phyloP scores from a whole-genome alignment of 2,329 filamentous ascomycete species.

The Chaetomiaceae sp. region DNA sequence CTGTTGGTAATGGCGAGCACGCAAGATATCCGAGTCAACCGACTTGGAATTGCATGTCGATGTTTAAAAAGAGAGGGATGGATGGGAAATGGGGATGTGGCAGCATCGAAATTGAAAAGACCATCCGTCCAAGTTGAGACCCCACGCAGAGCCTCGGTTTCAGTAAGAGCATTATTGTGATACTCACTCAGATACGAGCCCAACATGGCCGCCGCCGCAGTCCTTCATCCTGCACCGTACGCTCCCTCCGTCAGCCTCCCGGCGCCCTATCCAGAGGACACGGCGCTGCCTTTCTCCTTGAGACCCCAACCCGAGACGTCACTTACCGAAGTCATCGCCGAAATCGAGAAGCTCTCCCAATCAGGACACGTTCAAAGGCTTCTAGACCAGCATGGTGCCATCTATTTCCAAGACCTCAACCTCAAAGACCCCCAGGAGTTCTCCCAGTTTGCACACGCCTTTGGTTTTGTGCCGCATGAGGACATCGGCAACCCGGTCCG shows the following conservation, averaged over 20 bases:
- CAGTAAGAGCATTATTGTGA: not conserved
- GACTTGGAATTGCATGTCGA: no score
- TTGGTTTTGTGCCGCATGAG: conserved; percentile 26
- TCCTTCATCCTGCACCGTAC: not conserved
- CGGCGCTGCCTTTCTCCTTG: not conserved
- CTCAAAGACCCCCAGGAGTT: conserved; percentile 24
- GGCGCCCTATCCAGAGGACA: not conserved
- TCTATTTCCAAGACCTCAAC: conserved; percentile 26
- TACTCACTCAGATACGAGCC: not conserved
- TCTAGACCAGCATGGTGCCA: conserved; percentile 21
- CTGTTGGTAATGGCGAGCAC: not conserved
- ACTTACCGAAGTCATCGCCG: conserved; percentile 7
- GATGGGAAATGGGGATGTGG: not conserved
- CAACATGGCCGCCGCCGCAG: not conserved
- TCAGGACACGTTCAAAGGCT: conserved; percentile 14
- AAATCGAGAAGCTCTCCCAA: conserved; percentile 12
- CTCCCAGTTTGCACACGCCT: conserved; percentile 26
- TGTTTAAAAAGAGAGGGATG: not conserved
- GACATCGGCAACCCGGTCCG: conserved; percentile 28
- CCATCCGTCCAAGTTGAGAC: not conserved
- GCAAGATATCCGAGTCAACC: not conserved
- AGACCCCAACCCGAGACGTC: not conserved
- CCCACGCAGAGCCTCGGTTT: no score
- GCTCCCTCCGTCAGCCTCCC: not conserved
- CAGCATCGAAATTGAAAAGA: no score